Percentiles rank a stretch among this genome's conserved stretches.
These are phyloP conservation scores for Sarocladium kiliense DNA, from an alignment of 2,329 filamentous ascomycete genomes.

Conservation along the genomic window DNA sequence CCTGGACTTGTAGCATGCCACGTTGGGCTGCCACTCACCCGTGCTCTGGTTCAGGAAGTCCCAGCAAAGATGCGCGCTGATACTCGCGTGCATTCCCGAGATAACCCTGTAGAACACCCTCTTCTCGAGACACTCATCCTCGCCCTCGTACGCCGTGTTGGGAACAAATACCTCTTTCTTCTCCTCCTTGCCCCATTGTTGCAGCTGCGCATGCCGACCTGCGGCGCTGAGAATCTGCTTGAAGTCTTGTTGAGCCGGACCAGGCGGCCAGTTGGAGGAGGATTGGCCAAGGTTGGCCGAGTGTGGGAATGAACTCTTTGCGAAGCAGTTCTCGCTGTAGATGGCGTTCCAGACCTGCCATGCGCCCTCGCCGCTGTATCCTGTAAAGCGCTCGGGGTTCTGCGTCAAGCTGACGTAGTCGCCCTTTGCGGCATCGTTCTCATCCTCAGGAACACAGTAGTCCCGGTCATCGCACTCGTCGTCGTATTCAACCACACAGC, in stretches of 20 bases:
- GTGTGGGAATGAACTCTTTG: slow-evolving; percentile 57
- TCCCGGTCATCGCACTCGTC: slow-evolving; percentile 96
- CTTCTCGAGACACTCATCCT: slow-evolving; percentile 95
- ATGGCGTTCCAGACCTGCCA: slow-evolving; percentile 95
- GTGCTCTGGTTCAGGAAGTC: slow-evolving; percentile 94
- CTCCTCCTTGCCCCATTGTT: slow-evolving; percentile 43
- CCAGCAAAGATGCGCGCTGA: slow-evolving; percentile 93
- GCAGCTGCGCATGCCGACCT: slow-evolving; percentile 48
- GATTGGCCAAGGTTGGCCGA: slow-evolving; percentile 49
- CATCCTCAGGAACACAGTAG: slow-evolving; percentile 94
- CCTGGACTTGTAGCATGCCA: slow-evolving; percentile 82
- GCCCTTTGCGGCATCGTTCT: slow-evolving; percentile 78
- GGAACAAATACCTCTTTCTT: slow-evolving; percentile 40
- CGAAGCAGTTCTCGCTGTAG: slow-evolving; percentile 96
- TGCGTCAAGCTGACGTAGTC: slow-evolving; percentile 93
- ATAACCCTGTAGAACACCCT: slow-evolving; percentile 96
- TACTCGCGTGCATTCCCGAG: slow-evolving; percentile 97
- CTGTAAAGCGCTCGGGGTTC: slow-evolving; percentile 94
- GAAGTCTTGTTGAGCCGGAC: slow-evolving; percentile 55
- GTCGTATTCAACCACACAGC: slow-evolving; percentile 94
- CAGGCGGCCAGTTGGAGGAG: slow-evolving; percentile 28
- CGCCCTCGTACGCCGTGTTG: slow-evolving; percentile 64
- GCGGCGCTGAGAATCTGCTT: slow-evolving; percentile 55
- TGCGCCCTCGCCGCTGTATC: slow-evolving; percentile 79
- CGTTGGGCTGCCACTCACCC: slow-evolving; percentile 85